Percentiles rank a stretch among this genome's conserved stretches.
Evolutionary conservation across 768 basidiomycete genomes (phyloP).

Genomic region (Termitomyces sp.): DNA sequence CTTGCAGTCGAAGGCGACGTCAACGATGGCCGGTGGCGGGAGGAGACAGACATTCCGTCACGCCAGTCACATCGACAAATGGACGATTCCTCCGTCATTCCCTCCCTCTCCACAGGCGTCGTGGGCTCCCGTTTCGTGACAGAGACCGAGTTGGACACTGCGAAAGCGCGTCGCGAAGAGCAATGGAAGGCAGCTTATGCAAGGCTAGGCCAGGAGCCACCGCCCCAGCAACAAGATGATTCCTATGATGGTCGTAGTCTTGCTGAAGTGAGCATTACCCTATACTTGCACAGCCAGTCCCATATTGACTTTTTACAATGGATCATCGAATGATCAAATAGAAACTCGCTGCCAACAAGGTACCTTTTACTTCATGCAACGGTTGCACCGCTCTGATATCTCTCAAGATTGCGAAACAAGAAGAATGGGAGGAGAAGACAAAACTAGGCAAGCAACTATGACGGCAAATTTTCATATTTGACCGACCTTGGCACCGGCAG

Average conservation of each 20-base stretch:
- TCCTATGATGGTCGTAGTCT: constrained; percentile 79
- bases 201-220: constrained; percentile 81
- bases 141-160: constrained; percentile 69
- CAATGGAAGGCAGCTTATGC: constrained; percentile 92
- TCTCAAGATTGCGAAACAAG: constrained; percentile 76
- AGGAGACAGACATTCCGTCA: constrained; percentile 25
- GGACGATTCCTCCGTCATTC: constrained; percentile 55
- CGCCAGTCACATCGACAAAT: constrained; percentile 29
- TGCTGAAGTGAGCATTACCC: constrained; percentile 64
- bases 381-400: constrained; percentile 6
- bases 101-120: constrained; percentile 63
- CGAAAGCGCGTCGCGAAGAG: constrained; percentile 67
- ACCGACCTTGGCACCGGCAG: constrained; percentile 27
- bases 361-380: constrained; percentile 22
- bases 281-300: constrained; percentile 12
- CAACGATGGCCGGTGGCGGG: constrained; percentile 26
- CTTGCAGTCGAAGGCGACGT: constrained; percentile 27
- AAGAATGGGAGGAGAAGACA: constrained; percentile 90
- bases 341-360: constrained; percentile 90
- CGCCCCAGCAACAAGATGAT: constrained; percentile 69
- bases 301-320: constrained; percentile 43
- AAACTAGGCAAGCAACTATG: constrained; percentile 45
- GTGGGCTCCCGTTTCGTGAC: constrained; percentile 86
- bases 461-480: background rate
- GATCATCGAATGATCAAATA: constrained; percentile 38